phyloP scores from a whole-genome alignment of 2,329 filamentous ascomycete species.

The Calonectria ilicicola region DNA sequence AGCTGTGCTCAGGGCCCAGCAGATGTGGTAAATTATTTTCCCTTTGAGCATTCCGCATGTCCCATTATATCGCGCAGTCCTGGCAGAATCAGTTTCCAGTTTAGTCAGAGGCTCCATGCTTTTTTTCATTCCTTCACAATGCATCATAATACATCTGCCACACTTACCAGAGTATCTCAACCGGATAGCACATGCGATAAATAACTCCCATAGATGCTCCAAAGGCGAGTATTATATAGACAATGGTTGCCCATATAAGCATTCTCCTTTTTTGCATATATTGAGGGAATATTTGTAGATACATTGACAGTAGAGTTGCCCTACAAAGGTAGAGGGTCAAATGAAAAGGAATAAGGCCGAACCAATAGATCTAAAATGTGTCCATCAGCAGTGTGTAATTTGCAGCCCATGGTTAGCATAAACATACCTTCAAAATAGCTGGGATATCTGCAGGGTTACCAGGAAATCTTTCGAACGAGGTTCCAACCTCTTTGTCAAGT shows the following conservation, averaged over 20 bases:
- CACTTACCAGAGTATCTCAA: neutral
- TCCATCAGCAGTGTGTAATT: neutral
- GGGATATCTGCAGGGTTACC: neutral
- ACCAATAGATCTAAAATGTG: constrained; percentile 20
- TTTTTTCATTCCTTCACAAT: too few species aligned
- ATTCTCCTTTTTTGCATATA: constrained; percentile 27
- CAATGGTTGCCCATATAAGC: constrained; percentile 15
- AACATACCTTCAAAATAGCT: neutral
- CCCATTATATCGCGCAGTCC: neutral
- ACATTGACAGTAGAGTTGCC: constrained; percentile 25
- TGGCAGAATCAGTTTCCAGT: neutral
- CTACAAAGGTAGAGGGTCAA: constrained; percentile 26
- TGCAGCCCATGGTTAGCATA: neutral
- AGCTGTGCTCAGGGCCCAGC: neutral
- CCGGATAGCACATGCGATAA: neutral
- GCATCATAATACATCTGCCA: neutral
- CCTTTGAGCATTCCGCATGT: neutral
- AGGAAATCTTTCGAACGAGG: neutral
- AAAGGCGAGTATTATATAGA: neutral
- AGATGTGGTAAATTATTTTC: neutral
- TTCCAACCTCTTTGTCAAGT: constrained; percentile 9
- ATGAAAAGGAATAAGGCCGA: constrained; percentile 19
- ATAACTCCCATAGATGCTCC: neutral
- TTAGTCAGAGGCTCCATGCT: too few species aligned
- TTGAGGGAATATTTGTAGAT: constrained; percentile 25